Evolutionary conservation across 495 filamentous ascomycete genomes (phyloP).

Genomic region (Penicillium arizonense): DNA sequence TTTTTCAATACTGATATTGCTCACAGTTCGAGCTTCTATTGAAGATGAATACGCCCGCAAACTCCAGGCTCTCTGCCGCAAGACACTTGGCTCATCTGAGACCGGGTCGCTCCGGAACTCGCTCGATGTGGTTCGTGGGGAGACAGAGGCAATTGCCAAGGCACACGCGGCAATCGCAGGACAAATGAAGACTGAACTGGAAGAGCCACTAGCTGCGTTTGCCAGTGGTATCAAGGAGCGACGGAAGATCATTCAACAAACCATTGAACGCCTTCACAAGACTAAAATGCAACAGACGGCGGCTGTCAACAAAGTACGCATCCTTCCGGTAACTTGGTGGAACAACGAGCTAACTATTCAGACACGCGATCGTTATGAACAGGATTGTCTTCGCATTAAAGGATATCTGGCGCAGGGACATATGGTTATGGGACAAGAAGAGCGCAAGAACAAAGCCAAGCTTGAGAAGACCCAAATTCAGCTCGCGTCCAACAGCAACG

Average conservation of each 20-base stretch:
- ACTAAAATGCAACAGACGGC: slow-evolving; percentile 89
- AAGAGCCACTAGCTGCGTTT: slow-evolving; percentile 91
- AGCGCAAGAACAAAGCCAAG: slow-evolving; percentile 98
- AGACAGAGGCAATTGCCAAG: slow-evolving; percentile 94
- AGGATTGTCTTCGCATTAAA: slow-evolving; percentile 97
- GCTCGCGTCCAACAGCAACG: slow-evolving; percentile 80
- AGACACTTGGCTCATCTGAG: slow-evolving; percentile 87
- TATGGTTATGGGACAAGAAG: slow-evolving; percentile 99
- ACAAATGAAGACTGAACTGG: slow-evolving; percentile 97
- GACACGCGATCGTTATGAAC: slow-evolving; percentile 92
- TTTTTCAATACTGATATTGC: slow-evolving; percentile 1
- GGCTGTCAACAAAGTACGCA: slow-evolving; percentile 78
- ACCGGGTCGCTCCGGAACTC: slow-evolving; percentile 78
- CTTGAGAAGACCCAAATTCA: slow-evolving; percentile 98
- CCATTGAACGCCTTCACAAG: slow-evolving; percentile 91
- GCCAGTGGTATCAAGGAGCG: slow-evolving; percentile 92
- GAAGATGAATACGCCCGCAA: slow-evolving; percentile 99
- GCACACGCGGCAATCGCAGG: slow-evolving; percentile 83
- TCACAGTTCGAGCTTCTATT: slow-evolving; percentile 78
- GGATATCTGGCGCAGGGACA: slow-evolving; percentile 97
- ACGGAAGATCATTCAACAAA: slow-evolving; percentile 90
- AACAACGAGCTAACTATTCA: slow-evolving; percentile 37
- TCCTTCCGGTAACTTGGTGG: no score
- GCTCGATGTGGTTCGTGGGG: slow-evolving; percentile 80
- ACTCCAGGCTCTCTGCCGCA: slow-evolving; percentile 79